Conservation (phyloP, 306 rosid species). For the Quercus rubra region DNA sequence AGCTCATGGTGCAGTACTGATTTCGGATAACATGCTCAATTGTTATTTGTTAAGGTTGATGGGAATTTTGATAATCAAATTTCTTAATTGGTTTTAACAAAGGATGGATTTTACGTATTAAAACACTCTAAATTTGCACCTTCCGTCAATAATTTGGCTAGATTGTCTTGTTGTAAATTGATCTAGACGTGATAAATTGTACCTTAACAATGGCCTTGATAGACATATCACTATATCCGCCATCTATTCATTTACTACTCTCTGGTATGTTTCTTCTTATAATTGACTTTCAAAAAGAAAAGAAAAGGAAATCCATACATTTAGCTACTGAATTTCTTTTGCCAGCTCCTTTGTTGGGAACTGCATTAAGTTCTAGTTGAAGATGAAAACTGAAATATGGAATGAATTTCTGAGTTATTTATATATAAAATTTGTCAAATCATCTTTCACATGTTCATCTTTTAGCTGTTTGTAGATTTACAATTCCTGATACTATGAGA, state of each 20-base stretch:
- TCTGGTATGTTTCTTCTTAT: background rate
- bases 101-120: background rate
- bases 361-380: background rate
- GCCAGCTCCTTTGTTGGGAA: background rate
- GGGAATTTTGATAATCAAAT: background rate
- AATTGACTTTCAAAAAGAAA: background rate
- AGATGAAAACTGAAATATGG: background rate
- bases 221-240: background rate
- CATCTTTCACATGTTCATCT: background rate
- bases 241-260: background rate
- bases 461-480: background rate
- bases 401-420: background rate
- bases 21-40: background rate
- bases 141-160: background rate
- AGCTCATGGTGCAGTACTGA: background rate
- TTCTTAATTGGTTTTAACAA: background rate
- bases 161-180: background rate
- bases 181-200: background rate
- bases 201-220: background rate
- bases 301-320: background rate
- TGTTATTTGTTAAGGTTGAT: background rate
- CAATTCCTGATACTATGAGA: background rate
- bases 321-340: background rate
- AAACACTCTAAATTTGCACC: background rate
- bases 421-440: background rate